Conservation (phyloP, 2,329 filamentous ascomycete species). For the Lasiodiplodia gonubiensis region DNA sequence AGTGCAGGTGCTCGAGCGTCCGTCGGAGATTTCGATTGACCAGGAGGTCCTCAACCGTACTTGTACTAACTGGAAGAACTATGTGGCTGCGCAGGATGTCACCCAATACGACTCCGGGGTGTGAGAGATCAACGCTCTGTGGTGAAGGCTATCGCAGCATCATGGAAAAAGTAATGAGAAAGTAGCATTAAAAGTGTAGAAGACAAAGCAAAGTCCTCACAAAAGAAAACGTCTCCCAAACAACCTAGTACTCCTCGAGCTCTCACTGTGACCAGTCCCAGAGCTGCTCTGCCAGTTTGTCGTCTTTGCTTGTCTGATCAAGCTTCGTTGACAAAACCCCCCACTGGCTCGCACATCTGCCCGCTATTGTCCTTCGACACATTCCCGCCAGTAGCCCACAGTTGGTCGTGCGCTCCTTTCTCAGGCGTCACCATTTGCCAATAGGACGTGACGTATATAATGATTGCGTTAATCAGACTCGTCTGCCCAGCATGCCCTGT, state of each 20-base stretch:
- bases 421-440: conserved; percentile 3
- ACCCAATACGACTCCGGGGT: too few relatives aligned
- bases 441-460: neutral
- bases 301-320: neutral
- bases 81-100: too few relatives aligned
- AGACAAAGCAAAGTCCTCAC: too few relatives aligned
- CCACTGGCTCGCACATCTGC: conserved; percentile 6
- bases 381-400: conserved; percentile 1
- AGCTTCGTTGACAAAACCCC: neutral
- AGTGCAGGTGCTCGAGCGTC: too few relatives aligned
- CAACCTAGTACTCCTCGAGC: neutral
- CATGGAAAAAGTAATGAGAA: too few relatives aligned
- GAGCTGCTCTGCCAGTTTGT: neutral
- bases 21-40: too few relatives aligned
- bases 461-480: neutral
- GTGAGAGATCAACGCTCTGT: too few relatives aligned
- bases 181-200: too few relatives aligned
- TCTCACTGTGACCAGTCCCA: conserved; percentile 12
- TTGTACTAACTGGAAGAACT: too few relatives aligned
- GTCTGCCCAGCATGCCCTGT: neutral
- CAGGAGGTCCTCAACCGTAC: too few relatives aligned
- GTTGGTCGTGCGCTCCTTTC: conserved; percentile 7
- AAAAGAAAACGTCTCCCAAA: too few relatives aligned
- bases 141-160: too few relatives aligned
- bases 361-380: neutral